Evolutionary conservation across 2,329 filamentous ascomycete species (phyloP), one percentile per base, ranked within the genome.

Genomic region (Exophiala calicioides): DNA sequence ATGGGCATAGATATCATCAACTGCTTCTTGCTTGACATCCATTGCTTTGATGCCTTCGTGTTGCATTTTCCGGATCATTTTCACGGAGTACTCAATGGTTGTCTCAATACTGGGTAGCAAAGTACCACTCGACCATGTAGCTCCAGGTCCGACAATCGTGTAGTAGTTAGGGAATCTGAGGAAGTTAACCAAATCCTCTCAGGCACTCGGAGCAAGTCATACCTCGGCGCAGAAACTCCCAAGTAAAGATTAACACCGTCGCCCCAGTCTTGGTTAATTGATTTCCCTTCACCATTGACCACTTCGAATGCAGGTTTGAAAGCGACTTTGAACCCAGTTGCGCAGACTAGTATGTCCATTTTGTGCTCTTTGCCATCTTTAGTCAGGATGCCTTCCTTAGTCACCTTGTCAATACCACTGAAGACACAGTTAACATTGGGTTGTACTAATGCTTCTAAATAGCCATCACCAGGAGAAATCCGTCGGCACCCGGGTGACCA

Each of bases 401-500:
- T 67, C 3, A 57, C 52, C 19, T 73, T 13, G 13, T 16, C 42
- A n/a, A 44, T 36, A 3, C 24, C 26, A n/a, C 24, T 23, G 21
- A n/a, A 29, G 5, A 24, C 24, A 8, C 20, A 10, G 8, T 52
- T 40, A 18, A 60, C 58, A 30, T 62, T 62, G 7, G 53, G 45
- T 52, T 51, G 31, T 4, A 44, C 30, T 5, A 51, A 29, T 52
- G 56, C 12, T 39, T 50, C 27, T 27, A 46, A 5, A 10, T 74
- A 2, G 74, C 75, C 0, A 74, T 75, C n/a, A 74, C 38, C 75
- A 1, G 75, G 76, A 0, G 75, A 76, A 15, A 74, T 54, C 1
- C 75, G 64, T 10, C 73, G 62, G 44, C 74, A 77, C 1, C 73
- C 73, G n/a, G n/a, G n/a, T n/a, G n/a, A n/a, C n/a, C n/a, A n/a